Evolutionary conservation across 78 protist genomes (phyloP), one percentile per base, ranked within the genome.

Genomic region (Speleostelium caveatum): DNA sequence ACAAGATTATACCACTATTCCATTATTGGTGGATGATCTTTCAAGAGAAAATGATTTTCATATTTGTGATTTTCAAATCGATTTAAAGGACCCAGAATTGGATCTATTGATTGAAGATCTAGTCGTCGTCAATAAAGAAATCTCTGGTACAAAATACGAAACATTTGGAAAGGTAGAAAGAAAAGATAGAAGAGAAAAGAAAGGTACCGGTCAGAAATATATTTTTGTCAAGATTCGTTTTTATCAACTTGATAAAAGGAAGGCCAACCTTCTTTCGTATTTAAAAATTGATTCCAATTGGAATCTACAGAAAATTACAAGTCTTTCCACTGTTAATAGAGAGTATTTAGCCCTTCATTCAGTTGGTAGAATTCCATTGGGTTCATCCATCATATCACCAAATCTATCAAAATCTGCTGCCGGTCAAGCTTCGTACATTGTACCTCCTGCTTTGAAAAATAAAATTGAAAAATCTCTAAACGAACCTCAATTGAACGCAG

Each of bases 101-200:
- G 91, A 83, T 22, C n/a, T 69, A 19, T 28, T 69, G 19, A 17
- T 60, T 22, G 79, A 83, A 10, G 91, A 83, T 35, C 32, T 83
- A 16, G 35, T 83, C 2, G 10, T 42, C 4, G 22, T 60, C 7
- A 35, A 2, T n/a, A 60, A 60, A 10, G 5, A 6, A 14, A n/a
- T n/a, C n/a, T n/a, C n/a, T 38, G 74, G 53, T 51, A 10, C 10
- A 10, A 69, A 69, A 30, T 69, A 2, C 45, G 60, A 69, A 55
- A 42, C 66, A 2, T 83, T 83, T 71, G 91, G 91, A 33, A 83
- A 83, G n/a, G 36, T 83, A 33, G 91, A 83, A 39, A 56, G 24
- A 24, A 67, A 45, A 36, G 79, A 61, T 2, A 51, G 10, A 60
- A 66, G 26, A 38, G 89, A 59, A 69, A 41, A 32, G 55, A 53